Percentiles rank a stretch among this genome's conserved stretches.
phyloP scores from a whole-genome alignment of 306 rosid species.

The Sophora flavescens region DNA sequence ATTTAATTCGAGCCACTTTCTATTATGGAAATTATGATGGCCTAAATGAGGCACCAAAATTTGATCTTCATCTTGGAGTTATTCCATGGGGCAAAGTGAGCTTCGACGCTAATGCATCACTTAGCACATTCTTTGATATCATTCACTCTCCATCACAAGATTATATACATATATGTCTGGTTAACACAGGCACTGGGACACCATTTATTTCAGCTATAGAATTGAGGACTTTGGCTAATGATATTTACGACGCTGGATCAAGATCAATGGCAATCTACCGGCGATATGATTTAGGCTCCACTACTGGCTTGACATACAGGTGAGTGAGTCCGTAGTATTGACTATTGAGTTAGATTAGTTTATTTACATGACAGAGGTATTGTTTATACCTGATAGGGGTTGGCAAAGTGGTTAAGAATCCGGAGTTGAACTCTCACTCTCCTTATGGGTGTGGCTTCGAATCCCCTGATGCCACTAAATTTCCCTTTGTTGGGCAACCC shows the following conservation, averaged over 20 bases:
- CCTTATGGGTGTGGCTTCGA: too few species aligned
- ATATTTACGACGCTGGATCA: conserved; percentile 16
- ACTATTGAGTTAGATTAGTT: background rate
- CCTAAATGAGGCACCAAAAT: conserved; percentile 42
- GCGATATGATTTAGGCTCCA: conserved; percentile 48
- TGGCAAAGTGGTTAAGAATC: too few species aligned
- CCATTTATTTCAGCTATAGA: conserved; percentile 59
- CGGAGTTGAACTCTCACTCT: too few species aligned
- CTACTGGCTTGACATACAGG: conserved; percentile 19
- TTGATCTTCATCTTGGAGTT: conserved; percentile 61
- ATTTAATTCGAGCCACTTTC: conserved; percentile 53
- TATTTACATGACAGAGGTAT: background rate
- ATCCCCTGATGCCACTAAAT: too few species aligned
- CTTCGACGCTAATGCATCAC: conserved; percentile 4
- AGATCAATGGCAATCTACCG: background rate
- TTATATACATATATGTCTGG: conserved; percentile 52
- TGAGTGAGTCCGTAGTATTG: background rate
- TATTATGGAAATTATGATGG: conserved; percentile 63
- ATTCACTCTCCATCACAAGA: conserved; percentile 51
- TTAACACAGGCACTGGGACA: conserved; percentile 43
- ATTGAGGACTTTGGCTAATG: conserved; percentile 44
- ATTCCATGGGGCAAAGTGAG: conserved; percentile 50
- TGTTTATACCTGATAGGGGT: too few species aligned
- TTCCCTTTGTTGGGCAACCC: too few species aligned
- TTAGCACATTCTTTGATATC: conserved; percentile 37